Base-by-base conservation (phyloP, 2,329 filamentous ascomycete species). In the Zarea fungicola region DNA sequence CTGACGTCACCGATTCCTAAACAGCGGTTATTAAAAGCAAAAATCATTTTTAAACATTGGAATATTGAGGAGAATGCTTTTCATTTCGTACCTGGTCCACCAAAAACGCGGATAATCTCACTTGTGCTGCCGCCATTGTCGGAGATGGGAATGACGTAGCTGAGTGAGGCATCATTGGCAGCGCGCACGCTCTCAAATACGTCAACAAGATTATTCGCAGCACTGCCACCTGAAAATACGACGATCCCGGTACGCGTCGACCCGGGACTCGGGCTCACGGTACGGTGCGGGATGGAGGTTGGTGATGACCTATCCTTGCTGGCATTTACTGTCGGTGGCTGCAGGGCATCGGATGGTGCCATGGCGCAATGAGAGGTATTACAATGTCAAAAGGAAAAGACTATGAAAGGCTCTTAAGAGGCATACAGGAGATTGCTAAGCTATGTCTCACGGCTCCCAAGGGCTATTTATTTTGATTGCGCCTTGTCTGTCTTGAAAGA, bases 51-150 rank as follows among this genome's bases (percentile, higher is more conserved):
- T n/a, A n/a, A n/a, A n/a, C n/a, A 26, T 42, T 23, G 4, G 18
- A n/a, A 9, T 11, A 6, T 26, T 22, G 9, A 11, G 26, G 19
- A 11, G 5, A 4, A 4, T 9, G 2, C 35, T 3, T 2, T 45
- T 29, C 26, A 25, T 58, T n/a, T n/a, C 68, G 49, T 70, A 85
- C 92, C 92, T 55, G 92, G 92, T 1, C 93, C 93, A 13, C 92
- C 93, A 68, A 97, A 93, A 29, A 97, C 90, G 29, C 93, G 80
- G 56, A 96, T 95, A 60, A 96, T 74, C 71, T 97, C 92, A 37
- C 89, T 95, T 3, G 90, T 95, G 58, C 88, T 95, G 32, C 92
- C 92, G 42, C 92, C 92, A 67, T 97, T 97, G 69, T 97, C 92
- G 56, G 87, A 93, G 63, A 96, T 96, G 29, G 92, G 92, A 45